Percentiles rank a stretch among this genome's conserved stretches.
Conservation (phyloP, 345 rosid genomes). For the Gossypium stocksii region DNA sequence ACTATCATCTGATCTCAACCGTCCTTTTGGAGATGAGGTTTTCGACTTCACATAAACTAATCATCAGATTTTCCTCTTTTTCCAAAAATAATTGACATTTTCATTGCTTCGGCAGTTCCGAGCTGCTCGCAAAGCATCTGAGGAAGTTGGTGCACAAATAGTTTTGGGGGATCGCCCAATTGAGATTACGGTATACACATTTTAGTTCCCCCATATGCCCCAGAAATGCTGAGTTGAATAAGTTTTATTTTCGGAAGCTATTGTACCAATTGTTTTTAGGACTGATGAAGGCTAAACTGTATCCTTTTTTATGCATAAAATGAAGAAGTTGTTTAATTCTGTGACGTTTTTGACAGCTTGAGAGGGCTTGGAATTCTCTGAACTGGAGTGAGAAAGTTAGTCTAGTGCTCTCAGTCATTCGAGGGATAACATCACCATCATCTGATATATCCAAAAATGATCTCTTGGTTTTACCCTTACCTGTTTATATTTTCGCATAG, state of each 20-base stretch:
- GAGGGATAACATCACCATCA: slow-evolving; percentile 52
- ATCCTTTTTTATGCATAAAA: not conserved
- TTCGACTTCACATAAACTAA: not conserved
- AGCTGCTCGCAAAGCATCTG: slow-evolving; percentile 71
- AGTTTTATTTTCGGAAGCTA: not conserved
- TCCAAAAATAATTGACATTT: not conserved
- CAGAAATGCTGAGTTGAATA: not conserved
- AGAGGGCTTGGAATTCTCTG: slow-evolving; percentile 76
- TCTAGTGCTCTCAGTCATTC: slow-evolving; percentile 42
- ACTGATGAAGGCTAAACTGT: not conserved
- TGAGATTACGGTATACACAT: slow-evolving; percentile 60
- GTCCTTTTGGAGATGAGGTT: slow-evolving; percentile 90
- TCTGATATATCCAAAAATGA: slow-evolving; percentile 31
- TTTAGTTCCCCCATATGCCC: not conserved
- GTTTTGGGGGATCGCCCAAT: slow-evolving; percentile 88
- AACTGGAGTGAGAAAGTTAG: slow-evolving; percentile 52
- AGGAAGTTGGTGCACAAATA: slow-evolving; percentile 85
- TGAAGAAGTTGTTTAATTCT: not conserved
- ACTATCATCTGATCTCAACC: slow-evolving; percentile 60
- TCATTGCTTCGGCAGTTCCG: slow-evolving; percentile 52
- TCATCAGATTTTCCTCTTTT: not conserved
- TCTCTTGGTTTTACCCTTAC: slow-evolving; percentile 28
- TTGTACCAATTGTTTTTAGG: not conserved
- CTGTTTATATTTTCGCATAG: not conserved
- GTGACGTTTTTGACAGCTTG: slow-evolving; percentile 38